Evolutionary conservation across 805 yeast genomes (phyloP).

Genomic region (Suhomyces vadensis): DNA sequence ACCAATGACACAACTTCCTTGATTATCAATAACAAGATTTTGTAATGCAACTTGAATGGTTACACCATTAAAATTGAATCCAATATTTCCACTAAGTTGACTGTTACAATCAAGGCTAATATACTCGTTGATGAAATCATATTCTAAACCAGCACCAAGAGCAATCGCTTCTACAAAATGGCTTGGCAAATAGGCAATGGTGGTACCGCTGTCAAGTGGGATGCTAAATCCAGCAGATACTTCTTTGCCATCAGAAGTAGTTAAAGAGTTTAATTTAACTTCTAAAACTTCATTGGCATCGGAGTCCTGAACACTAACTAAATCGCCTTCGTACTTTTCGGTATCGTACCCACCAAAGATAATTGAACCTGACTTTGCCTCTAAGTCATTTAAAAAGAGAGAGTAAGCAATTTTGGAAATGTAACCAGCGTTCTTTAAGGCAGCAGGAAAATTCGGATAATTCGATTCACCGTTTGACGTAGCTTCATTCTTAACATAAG

Average conservation of each 20-base stretch:
- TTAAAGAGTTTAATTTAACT: not conserved
- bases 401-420: no score
- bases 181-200: conserved; percentile 9
- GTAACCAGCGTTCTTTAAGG: no score
- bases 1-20: not conserved
- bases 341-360: no score
- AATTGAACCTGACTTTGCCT: no score
- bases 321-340: no score
- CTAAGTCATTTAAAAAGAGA: no score
- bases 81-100: not conserved
- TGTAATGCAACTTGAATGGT: conserved; percentile 7
- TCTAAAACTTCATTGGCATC: not conserved
- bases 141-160: not conserved
- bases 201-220: conserved; percentile 12
- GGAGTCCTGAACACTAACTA: no score
- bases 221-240: not conserved
- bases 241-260: conserved; percentile 11
- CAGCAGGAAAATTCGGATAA: no score
- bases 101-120: not conserved
- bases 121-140: fast-evolving
- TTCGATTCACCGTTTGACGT: no score
- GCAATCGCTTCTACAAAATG: not conserved
- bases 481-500: no score
- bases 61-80: conserved; percentile 9
- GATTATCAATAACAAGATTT: conserved; percentile 1